A percentile compares a stretch with the other conserved stretches of the same genome.
Evolutionary conservation across 306 rosid species (phyloP).

Genomic region (Phaseolus lunatus): DNA sequence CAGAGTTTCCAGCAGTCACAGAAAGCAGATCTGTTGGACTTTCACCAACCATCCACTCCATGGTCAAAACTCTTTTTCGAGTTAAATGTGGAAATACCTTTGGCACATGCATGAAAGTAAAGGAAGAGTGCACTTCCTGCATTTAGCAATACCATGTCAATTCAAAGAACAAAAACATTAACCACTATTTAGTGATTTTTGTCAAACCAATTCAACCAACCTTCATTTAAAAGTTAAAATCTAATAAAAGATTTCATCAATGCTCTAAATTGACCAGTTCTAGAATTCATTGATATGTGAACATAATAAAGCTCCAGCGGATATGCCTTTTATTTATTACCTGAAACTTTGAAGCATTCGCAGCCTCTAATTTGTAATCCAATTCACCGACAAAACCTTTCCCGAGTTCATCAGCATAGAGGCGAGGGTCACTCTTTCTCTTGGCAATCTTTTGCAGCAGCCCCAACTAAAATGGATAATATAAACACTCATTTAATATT

Average conservation of each 20-base stretch:
- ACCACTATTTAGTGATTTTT: not conserved
- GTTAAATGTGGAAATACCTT: constrained; percentile 69
- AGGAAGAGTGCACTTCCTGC: constrained; percentile 91
- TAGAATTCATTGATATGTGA: constrained; percentile 34
- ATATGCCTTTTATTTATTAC: constrained; percentile 59
- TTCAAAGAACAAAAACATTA: constrained; percentile 24
- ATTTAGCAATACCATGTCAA: constrained; percentile 44
- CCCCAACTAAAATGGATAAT: constrained; percentile 70
- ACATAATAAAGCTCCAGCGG: constrained; percentile 28
- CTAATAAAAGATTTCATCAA: constrained; percentile 18
- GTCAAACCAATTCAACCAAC: constrained; percentile 41
- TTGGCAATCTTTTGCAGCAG: constrained; percentile 84
- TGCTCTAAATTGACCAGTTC: constrained; percentile 7
- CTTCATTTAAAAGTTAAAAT: constrained; percentile 29
- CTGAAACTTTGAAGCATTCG: constrained; percentile 82
- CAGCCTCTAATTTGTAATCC: constrained; percentile 90
- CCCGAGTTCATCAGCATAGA: constrained; percentile 97
- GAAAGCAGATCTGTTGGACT: constrained; percentile 83
- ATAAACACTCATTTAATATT: constrained; percentile 44
- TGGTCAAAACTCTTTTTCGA: constrained; percentile 87
- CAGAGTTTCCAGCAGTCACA: constrained; percentile 61
- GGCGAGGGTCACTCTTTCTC: constrained; percentile 85
- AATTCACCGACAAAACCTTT: constrained; percentile 90
- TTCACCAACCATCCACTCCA: constrained; percentile 98
- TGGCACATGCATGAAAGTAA: constrained; percentile 75